Evolutionary conservation across 1,284 basidiomycete species (phyloP), one percentile per base, ranked within the genome.

Genomic region (Tilletia caries): DNA sequence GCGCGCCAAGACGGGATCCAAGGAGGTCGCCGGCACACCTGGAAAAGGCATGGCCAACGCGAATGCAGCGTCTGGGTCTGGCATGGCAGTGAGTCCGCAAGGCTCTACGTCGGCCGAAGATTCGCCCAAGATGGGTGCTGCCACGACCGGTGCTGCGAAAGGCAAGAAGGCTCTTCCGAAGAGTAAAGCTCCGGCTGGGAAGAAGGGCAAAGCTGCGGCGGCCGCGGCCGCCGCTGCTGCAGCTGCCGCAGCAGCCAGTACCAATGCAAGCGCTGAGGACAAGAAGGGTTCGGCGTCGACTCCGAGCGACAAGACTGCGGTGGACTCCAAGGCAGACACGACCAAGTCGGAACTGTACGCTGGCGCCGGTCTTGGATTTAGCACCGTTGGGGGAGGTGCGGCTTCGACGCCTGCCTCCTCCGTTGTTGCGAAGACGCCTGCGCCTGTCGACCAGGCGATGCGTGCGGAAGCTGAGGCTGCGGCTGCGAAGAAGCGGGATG

Each of bases 141-240:
- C 73, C 13, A 74, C 74, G 32, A 71, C 75, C 6, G 73, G 74
- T 25, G 15, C 37, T 41, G 66, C 33, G 20, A 69, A 71, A n/a
- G 74, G 70, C 50, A 73, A 75, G 69, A 73, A 70, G 66, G 52
- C 60, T 67, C 64, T 68, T 23, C 13, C 64, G 52, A 73, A 74
- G 50, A 20, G 32, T 13, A 62, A 50, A 13, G 69, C 67, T 23
- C 65, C 37, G 64, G 69, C 75, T 65, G 73, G 54, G 64, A 78
- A 75, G 71, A 76, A 76, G 66, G 72, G 71, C 68, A 74, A 74
- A n/a, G 70, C 70, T 13, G 70, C 75, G 3, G 65, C 70, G 3
- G 69, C 71, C 37, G 76, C 76, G 20, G 70, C 75, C 2, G 72
- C 73, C 3, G 70, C 70, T 18, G 73, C 74, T n/a, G 71, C 75